A percentile compares a stretch with the other conserved stretches of the same genome.
phyloP scores from a whole-genome alignment of 768 basidiomycete genomes.

The Termitomyces sp. region DNA sequence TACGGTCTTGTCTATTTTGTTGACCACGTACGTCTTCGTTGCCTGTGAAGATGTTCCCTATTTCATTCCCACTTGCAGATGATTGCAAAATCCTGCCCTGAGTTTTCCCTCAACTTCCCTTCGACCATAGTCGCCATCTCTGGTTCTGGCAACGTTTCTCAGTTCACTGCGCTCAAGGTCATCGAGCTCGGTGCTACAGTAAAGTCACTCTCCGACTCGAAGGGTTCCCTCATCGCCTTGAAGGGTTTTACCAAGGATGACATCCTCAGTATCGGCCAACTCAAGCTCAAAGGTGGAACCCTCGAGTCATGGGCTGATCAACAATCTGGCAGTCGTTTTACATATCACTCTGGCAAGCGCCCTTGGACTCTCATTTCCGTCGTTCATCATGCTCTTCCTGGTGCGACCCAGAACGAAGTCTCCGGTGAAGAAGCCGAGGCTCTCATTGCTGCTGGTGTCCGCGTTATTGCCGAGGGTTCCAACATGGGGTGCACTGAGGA shows the following conservation, averaged over 20 bases:
- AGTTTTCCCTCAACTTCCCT: slow-evolving; percentile 42
- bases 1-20: slow-evolving; percentile 77
- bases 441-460: slow-evolving; percentile 59
- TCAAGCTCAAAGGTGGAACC: slow-evolving; percentile 50
- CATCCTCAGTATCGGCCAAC: slow-evolving; percentile 42
- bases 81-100: slow-evolving; percentile 52
- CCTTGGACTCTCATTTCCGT: slow-evolving; percentile 64
- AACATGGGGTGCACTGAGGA: slow-evolving; percentile 76
- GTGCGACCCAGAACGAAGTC: slow-evolving; percentile 69
- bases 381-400: slow-evolving; percentile 63
- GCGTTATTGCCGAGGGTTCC: slow-evolving; percentile 71
- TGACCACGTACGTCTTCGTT: slow-evolving; percentile 45
- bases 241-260: slow-evolving; percentile 54
- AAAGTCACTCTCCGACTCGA: slow-evolving; percentile 69
- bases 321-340: slow-evolving; percentile 30
- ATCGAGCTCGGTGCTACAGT: slow-evolving; percentile 72
- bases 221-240: slow-evolving; percentile 56
- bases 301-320: slow-evolving; percentile 31
- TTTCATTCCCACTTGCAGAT: slow-evolving; percentile 29
- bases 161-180: slow-evolving; percentile 71
- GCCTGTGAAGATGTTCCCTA: too few species aligned
- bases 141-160: slow-evolving; percentile 72
- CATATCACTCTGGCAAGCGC: slow-evolving; percentile 49
- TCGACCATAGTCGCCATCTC: slow-evolving; percentile 50
- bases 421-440: slow-evolving; percentile 64